Conservation (phyloP, 2,329 filamentous ascomycete species). For the Microdochium trichocladiopsis region DNA sequence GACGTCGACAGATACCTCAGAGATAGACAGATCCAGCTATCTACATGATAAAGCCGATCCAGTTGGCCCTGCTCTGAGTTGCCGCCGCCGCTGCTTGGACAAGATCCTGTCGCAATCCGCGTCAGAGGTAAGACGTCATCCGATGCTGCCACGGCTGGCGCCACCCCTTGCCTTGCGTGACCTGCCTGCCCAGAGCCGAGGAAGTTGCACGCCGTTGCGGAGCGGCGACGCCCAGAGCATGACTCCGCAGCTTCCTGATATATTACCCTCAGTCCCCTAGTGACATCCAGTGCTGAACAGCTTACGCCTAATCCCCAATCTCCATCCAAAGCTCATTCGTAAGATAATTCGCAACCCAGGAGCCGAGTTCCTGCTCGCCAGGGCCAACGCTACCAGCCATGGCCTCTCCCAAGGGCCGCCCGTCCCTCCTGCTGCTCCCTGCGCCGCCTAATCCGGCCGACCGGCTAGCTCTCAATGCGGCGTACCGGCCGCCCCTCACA, state of each 20-base stretch:
- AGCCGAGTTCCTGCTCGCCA: too few species aligned
- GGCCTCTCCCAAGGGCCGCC: slow-evolving; percentile 11
- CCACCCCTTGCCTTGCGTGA: neutral
- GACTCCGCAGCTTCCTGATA: neutral
- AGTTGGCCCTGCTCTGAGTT: too few species aligned
- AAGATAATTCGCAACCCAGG: too few species aligned
- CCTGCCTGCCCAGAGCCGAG: neutral
- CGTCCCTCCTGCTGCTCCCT: slow-evolving; percentile 57
- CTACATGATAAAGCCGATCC: too few species aligned
- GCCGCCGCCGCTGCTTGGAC: too few species aligned
- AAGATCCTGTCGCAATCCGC: neutral
- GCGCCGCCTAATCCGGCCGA: slow-evolving; percentile 51
- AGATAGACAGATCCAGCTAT: too few species aligned
- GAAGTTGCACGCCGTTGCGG: neutral
- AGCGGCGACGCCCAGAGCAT: neutral
- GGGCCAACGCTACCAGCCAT: neutral
- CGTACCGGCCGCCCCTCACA: slow-evolving; percentile 53
- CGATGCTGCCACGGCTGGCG: neutral
- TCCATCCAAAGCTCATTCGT: too few species aligned
- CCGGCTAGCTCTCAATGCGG: slow-evolving; percentile 42
- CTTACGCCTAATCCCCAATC: too few species aligned
- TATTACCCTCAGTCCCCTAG: too few species aligned
- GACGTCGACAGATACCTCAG: too few species aligned
- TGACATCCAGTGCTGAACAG: too few species aligned
- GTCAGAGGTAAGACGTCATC: neutral